A percentile compares a stretch with the other conserved stretches of the same genome.
Conservation (phyloP, 2,329 filamentous ascomycete species). For the Pseudogymnoascus sp. region DNA sequence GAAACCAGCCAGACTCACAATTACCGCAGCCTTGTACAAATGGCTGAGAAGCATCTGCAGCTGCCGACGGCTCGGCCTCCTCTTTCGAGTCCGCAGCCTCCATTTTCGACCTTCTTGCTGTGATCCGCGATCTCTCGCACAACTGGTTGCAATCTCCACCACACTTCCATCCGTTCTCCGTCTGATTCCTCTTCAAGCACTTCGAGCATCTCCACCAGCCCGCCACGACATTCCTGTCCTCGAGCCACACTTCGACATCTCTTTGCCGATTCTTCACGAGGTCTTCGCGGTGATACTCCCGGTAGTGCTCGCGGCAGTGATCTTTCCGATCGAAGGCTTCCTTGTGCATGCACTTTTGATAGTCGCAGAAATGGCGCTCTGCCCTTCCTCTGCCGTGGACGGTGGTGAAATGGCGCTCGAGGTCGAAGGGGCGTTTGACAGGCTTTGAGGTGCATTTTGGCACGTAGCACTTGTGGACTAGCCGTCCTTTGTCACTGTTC, state of each 20-base stretch:
- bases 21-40: background rate
- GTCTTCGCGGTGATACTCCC: constrained; percentile 39
- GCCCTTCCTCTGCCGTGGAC: constrained; percentile 20
- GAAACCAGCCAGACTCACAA: constrained; percentile 1
- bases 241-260: constrained; percentile 18
- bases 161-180: background rate
- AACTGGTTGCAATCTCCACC: background rate
- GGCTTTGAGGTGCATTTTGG: background rate
- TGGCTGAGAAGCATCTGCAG: background rate
- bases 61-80: background rate
- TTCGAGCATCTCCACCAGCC: constrained; percentile 23
- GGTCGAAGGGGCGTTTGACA: constrained; percentile 27
- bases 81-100: background rate
- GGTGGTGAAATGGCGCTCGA: constrained; percentile 29
- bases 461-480: constrained; percentile 6
- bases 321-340: constrained; percentile 38
- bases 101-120: background rate
- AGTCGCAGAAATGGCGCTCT: constrained; percentile 24
- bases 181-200: constrained; percentile 16
- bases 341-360: constrained; percentile 23
- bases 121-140: background rate
- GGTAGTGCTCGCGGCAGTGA: constrained; percentile 39
- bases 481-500: background rate
- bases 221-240: constrained; percentile 15
- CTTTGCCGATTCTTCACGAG: constrained; percentile 16